Conservation (phyloP, 2,329 filamentous ascomycete genomes). For the Gliomastix tumulicola region DNA sequence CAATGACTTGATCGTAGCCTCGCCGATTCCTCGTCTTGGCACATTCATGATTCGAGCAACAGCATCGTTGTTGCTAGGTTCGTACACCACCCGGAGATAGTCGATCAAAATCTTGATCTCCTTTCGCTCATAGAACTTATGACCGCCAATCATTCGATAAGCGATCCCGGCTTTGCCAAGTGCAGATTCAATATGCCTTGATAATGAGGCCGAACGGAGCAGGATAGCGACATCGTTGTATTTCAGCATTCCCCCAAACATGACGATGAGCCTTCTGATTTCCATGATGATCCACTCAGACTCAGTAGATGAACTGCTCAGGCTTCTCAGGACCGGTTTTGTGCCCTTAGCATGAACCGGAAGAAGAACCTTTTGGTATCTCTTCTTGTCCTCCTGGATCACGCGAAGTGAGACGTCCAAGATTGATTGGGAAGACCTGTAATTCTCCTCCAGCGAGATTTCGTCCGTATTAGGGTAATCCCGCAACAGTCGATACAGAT, state of each 20-base stretch:
- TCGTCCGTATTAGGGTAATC: slow-evolving; percentile 75
- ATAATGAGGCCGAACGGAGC: slow-evolving; percentile 76
- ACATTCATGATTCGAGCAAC: slow-evolving; percentile 78
- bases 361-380: slow-evolving; percentile 73
- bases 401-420: slow-evolving; percentile 72
- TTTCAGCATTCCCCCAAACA: slow-evolving; percentile 68
- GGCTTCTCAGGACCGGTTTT: slow-evolving; percentile 69
- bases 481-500: slow-evolving; percentile 69
- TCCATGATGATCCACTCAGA: slow-evolving; percentile 86
- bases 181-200: slow-evolving; percentile 76
- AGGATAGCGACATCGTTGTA: slow-evolving; percentile 79
- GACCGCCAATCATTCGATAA: slow-evolving; percentile 87
- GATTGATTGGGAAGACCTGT: slow-evolving; percentile 83
- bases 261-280: slow-evolving; percentile 60
- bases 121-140: slow-evolving; percentile 83
- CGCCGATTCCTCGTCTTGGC: slow-evolving; percentile 74
- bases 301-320: slow-evolving; percentile 65
- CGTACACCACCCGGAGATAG: slow-evolving; percentile 78
- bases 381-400: slow-evolving; percentile 79
- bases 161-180: slow-evolving; percentile 75
- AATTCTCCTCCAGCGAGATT: slow-evolving; percentile 87
- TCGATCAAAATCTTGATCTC: slow-evolving; percentile 86
- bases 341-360: slow-evolving; percentile 77
- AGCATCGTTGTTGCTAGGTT: slow-evolving; percentile 82
- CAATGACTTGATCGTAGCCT: slow-evolving; percentile 66